Base-by-base conservation (phyloP, 2,329 filamentous ascomycete species). In the Fusarium multiceps region DNA sequence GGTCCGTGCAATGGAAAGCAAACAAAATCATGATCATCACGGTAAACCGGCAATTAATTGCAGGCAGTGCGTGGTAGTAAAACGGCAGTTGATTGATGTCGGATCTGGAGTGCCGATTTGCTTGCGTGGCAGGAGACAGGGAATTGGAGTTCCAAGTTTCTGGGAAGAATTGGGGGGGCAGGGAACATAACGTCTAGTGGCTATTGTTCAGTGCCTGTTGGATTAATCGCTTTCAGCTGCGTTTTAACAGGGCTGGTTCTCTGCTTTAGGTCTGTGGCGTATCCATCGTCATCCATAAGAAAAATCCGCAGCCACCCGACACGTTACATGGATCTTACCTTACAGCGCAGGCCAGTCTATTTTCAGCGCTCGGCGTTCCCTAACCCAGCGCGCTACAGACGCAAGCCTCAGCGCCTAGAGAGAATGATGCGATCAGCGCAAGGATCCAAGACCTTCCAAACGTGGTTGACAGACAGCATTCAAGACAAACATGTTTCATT, bases 21-120 rank as follows among this genome's bases (percentile, higher is more conserved):
- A 51, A 37, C 34, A 51, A 27, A 14, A 51, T 51, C 49, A 51
- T 27, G 49, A 51, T 51, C 49, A 51, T 28, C 48, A 54, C 55
- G 55, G 55, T 40, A 58, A 58, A 32, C 20, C 55, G 47, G 55
- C 55, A 58, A 49, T 43, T 41, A 7, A 13, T 18, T 30, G 20
- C 34, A 41, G 8, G 8, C 41, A 21, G 49, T 27, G 40, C 50
- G 16, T 54, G 2, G 28, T 21, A 18, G 16, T 45, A 45, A 30
- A 43, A 43, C 27, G 51, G 51, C 51, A 45, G 14, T 27, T n/a
- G 10, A 32, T 32, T 16, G 30, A 37, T 37, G 3, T 28, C 62
- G 53, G 60, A 59, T 65, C 51, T n/a, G n/a, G 27, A 37, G 27
- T 58, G 61, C 59, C 59, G 45, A 59, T 11, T 18, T 41, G 60